phyloP scores from a whole-genome alignment of 306 rosid species.

The Clitoria ternatea region DNA sequence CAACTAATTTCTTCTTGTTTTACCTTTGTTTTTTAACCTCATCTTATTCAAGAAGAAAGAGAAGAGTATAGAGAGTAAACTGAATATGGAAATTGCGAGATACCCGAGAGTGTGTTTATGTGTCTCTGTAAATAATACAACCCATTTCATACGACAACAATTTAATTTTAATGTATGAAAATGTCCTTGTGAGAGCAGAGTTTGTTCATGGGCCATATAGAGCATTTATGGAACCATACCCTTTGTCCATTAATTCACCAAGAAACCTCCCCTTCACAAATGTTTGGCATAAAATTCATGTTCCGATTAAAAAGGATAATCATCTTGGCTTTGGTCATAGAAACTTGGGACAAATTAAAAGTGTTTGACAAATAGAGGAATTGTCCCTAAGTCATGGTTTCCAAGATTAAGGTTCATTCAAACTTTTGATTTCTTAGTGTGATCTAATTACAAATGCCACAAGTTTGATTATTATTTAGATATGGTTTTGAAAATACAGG shows the following conservation, averaged over 20 bases:
- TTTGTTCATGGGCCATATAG: neutral
- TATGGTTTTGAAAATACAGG: too few relatives aligned
- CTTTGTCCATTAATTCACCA: neutral
- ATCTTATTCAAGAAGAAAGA: neutral
- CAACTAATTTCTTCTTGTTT: neutral
- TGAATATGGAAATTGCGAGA: neutral
- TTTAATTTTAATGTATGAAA: neutral
- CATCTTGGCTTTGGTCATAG: neutral
- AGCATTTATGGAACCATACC: neutral
- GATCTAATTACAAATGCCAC: conserved; percentile 6
- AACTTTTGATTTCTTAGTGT: neutral
- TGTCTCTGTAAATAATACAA: neutral
- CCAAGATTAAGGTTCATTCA: neutral
- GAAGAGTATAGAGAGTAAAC: neutral
- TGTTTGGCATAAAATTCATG: neutral
- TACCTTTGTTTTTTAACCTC: neutral
- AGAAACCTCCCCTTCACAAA: neutral
- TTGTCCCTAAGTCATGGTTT: neutral
- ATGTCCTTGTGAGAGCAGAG: neutral
- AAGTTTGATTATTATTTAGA: too few relatives aligned
- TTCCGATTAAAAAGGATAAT: too few relatives aligned
- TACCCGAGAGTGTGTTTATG: neutral
- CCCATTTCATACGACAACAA: neutral
- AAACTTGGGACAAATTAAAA: neutral
- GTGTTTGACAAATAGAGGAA: neutral